These are phyloP conservation scores for Solanum ossicruentum DNA, from an alignment of 257 asterid genomes.

Conservation along the genomic window DNA sequence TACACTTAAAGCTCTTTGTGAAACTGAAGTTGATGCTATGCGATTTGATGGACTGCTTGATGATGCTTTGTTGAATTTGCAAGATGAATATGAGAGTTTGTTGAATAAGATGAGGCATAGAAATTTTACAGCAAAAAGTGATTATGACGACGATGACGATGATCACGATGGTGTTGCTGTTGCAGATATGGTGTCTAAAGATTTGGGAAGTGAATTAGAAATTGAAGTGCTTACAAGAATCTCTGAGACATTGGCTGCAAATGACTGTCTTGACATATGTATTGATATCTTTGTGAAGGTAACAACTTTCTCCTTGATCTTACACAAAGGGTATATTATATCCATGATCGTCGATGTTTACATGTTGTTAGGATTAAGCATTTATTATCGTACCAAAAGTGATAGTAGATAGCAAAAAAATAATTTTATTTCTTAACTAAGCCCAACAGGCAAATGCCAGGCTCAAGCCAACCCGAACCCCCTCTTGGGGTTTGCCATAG, in stretches of 20 bases:
- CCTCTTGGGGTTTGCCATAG: neutral
- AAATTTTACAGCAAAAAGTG: slow-evolving; percentile 3
- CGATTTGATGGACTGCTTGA: slow-evolving; percentile 66
- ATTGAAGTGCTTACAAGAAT: slow-evolving; percentile 43
- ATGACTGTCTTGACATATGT: slow-evolving; percentile 76
- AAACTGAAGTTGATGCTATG: slow-evolving; percentile 65
- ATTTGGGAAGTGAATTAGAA: slow-evolving; percentile 50
- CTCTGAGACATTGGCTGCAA: slow-evolving; percentile 41
- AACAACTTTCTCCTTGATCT: neutral
- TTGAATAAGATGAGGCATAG: slow-evolving; percentile 37
- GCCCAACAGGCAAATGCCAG: neutral
- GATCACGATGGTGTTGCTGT: neutral
- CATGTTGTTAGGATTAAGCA: neutral
- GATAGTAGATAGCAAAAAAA: neutral
- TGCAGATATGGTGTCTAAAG: slow-evolving; percentile 1
- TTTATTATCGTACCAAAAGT: neutral
- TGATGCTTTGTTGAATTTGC: slow-evolving; percentile 69
- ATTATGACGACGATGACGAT: slow-evolving; percentile 2
- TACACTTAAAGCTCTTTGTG: slow-evolving; percentile 54
- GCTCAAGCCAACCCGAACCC: neutral
- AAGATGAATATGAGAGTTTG: slow-evolving; percentile 68
- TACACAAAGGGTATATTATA: neutral
- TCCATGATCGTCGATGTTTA: neutral
- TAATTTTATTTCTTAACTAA: neutral
- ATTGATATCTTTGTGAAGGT: slow-evolving; percentile 74